Evolutionary conservation across 306 rosid genomes (phyloP).

Genomic region (Medicago lupulina): DNA sequence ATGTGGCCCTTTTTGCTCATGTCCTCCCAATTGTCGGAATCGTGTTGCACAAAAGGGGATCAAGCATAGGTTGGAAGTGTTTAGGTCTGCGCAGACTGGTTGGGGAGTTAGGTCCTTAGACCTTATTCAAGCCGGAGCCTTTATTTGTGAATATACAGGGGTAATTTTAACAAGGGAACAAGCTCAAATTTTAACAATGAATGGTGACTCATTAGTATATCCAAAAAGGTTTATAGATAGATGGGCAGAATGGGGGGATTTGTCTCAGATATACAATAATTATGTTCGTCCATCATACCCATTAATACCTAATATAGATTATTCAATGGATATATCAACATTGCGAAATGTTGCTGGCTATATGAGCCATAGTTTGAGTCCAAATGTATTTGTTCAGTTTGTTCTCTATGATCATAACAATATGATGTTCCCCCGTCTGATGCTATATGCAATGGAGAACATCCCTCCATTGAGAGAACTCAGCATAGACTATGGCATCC

Average conservation of each 20-base stretch:
- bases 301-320: constrained; percentile 82
- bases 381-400: constrained; percentile 89
- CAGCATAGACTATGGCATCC: constrained; percentile 92
- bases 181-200: constrained; percentile 83
- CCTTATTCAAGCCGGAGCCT: constrained; percentile 87
- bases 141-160: constrained; percentile 91
- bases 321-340: constrained; percentile 85
- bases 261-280: constrained; percentile 68
- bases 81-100: constrained; percentile 82
- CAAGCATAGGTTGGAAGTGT: constrained; percentile 76
- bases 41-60: constrained; percentile 81
- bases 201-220: constrained; percentile 76
- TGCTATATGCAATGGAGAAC: constrained; percentile 94
- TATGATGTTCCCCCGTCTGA: constrained; percentile 92
- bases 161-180: constrained; percentile 85
- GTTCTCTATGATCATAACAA: constrained; percentile 93
- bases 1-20: constrained; percentile 83
- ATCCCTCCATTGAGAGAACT: constrained; percentile 98
- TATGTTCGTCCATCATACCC: constrained; percentile 85
- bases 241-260: constrained; percentile 98
- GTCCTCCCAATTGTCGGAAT: constrained; percentile 82
- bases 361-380: constrained; percentile 76
- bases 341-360: constrained; percentile 97
- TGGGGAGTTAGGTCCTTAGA: constrained; percentile 98
- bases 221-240: constrained; percentile 76